phyloP scores from a whole-genome alignment of 257 asterid genomes.

The Scutellaria barbata region DNA sequence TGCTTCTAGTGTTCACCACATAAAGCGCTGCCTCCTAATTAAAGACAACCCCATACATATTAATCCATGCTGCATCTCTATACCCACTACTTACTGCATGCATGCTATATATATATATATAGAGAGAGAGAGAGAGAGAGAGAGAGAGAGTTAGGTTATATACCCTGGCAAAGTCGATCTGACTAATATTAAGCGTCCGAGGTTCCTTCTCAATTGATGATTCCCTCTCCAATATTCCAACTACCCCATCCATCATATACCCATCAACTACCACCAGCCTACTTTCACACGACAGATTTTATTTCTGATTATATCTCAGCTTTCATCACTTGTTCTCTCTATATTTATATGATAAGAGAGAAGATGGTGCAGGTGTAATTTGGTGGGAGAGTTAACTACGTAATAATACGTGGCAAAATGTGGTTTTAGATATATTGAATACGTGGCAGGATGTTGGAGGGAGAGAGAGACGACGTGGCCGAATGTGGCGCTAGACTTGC shows the following conservation, averaged over 20 bases:
- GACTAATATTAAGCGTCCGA: conserved; percentile 43
- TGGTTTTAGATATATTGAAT: not conserved
- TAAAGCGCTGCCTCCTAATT: conserved; percentile 57
- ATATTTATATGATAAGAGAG: not conserved
- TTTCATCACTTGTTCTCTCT: not conserved
- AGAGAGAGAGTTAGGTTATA: not conserved
- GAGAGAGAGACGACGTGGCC: too few species aligned
- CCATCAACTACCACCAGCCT: not conserved
- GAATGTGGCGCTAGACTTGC: too few species aligned
- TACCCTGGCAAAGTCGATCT: conserved; percentile 47
- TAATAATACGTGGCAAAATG: conserved; percentile 30
- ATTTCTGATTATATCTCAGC: not conserved
- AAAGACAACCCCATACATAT: not conserved
- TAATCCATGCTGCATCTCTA: not conserved
- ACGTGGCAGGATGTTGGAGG: conserved; percentile 2
- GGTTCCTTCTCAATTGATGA: conserved; percentile 54
- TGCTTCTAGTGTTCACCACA: conserved; percentile 52
- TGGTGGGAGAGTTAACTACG: not conserved
- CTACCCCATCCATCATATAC: not conserved
- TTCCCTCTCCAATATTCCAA: conserved; percentile 36
- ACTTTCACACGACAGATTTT: too few species aligned
- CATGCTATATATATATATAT: too few species aligned
- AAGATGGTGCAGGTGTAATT: not conserved
- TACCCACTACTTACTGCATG: not conserved
- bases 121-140: conserved; percentile 21